Conservation (phyloP, 192 early-diverging fungal genomes). For the Coemansia sp. region DNA sequence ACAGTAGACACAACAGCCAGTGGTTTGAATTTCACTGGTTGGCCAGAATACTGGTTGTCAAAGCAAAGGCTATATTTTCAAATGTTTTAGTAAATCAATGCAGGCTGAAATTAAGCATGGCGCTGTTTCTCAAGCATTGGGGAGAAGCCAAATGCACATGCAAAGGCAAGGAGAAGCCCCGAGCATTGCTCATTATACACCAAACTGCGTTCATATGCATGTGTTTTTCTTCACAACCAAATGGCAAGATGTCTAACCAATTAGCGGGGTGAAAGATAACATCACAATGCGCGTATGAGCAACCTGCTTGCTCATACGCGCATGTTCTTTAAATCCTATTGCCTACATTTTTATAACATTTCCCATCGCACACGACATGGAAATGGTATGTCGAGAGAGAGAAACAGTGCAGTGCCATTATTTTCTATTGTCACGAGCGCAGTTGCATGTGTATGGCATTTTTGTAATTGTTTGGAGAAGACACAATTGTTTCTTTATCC, state of each 20-base stretch:
- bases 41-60: no score
- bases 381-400: not conserved
- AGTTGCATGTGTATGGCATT: not conserved
- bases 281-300: not conserved
- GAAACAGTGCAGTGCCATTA: not conserved
- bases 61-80: not conserved
- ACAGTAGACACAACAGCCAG: no score
- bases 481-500: slow-evolving; percentile 6
- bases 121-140: not conserved
- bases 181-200: not conserved
- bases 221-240: not conserved
- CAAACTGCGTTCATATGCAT: not conserved
- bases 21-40: no score
- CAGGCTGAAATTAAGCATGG: not conserved
- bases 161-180: not conserved
- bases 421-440: not conserved
- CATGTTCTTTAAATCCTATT: not conserved
- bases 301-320: not conserved
- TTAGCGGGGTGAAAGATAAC: not conserved
- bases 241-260: not conserved
- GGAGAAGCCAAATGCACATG: not conserved
- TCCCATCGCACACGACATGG: not conserved
- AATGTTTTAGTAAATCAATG: not conserved
- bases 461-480: slow-evolving; percentile 1
- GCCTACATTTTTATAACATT: not conserved